Evolutionary conservation across 352 stramenopile genomes (phyloP).

Genomic region (Phytopythium boreale): DNA sequence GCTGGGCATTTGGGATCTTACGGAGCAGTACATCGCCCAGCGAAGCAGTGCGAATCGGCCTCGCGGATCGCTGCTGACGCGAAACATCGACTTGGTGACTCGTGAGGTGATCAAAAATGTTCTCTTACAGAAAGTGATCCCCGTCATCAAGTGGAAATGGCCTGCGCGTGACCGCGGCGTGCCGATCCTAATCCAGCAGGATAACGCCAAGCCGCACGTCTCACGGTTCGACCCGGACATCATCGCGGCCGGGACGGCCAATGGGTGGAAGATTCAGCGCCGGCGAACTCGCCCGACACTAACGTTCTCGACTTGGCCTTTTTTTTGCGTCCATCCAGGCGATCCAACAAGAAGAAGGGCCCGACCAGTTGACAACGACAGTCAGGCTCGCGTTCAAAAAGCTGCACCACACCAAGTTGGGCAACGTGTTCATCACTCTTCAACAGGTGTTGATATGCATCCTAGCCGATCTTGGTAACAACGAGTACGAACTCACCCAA

Average conservation of each 20-base stretch:
- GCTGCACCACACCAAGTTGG: too few relatives aligned
- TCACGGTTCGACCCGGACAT: slow-evolving; percentile 19
- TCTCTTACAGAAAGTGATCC: slow-evolving; percentile 17
- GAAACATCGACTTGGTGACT: slow-evolving; percentile 15
- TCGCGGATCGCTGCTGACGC: slow-evolving; percentile 6
- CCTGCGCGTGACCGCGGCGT: slow-evolving; percentile 4
- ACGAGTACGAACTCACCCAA: too few relatives aligned
- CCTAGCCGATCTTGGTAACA: too few relatives aligned
- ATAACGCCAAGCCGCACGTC: slow-evolving; percentile 23
- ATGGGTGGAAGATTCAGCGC: slow-evolving; percentile 21
- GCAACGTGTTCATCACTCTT: too few relatives aligned
- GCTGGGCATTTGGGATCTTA: too few relatives aligned
- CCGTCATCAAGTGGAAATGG: slow-evolving; percentile 19
- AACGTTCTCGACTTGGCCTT: slow-evolving; percentile 24
- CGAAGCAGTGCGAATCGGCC: slow-evolving; percentile 10
- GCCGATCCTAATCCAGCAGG: slow-evolving; percentile 22
- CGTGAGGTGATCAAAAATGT: slow-evolving; percentile 17
- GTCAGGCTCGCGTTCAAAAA: too few relatives aligned
- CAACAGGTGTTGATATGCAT: too few relatives aligned
- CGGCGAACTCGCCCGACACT: slow-evolving; percentile 20
- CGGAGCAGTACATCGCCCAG: too few relatives aligned
- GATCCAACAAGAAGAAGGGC: too few relatives aligned
- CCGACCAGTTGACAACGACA: too few relatives aligned
- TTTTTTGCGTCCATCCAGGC: slow-evolving; percentile 23
- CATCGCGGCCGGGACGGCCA: slow-evolving; percentile 2